Evolutionary conservation across 805 yeast genomes (phyloP).

Genomic region (Candida golubevii): DNA sequence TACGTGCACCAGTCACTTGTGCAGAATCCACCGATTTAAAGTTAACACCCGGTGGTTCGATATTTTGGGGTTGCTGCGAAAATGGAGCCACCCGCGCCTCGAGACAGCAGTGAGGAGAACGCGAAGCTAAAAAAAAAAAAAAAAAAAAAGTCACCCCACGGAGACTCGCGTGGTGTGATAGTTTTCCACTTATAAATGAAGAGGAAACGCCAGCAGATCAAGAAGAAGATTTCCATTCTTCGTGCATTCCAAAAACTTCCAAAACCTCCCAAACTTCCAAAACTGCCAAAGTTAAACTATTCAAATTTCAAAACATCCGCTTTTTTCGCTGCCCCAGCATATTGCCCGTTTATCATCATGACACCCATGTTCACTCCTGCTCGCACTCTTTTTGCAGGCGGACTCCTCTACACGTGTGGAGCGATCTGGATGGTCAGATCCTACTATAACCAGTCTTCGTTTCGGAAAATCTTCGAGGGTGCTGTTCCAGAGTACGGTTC

Average conservation of each 20-base stretch:
- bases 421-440: slow-evolving; percentile 30
- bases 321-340: no score
- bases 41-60: no score
- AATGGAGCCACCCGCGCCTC: no score
- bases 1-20: no score
- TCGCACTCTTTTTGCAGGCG: slow-evolving; percentile 31
- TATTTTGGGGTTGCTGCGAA: no score
- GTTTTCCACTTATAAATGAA: background rate
- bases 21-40: no score
- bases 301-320: no score
- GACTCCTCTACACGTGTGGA: slow-evolving; percentile 29
- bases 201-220: background rate
- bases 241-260: no score
- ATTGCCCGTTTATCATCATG: background rate
- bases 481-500: slow-evolving; percentile 26
- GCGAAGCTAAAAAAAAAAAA: no score
- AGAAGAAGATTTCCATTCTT: background rate
- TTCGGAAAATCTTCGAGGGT: slow-evolving; percentile 27
- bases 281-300: no score
- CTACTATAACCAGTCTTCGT: slow-evolving; percentile 28
- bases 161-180: slow-evolving; percentile 3
- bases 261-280: no score
- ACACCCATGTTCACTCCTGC: slow-evolving; percentile 7
- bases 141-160: slow-evolving; percentile 5
- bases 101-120: no score